phyloP scores from a whole-genome alignment of 192 early-diverging fungal genomes.

The Tieghemiomyces parasiticus region DNA sequence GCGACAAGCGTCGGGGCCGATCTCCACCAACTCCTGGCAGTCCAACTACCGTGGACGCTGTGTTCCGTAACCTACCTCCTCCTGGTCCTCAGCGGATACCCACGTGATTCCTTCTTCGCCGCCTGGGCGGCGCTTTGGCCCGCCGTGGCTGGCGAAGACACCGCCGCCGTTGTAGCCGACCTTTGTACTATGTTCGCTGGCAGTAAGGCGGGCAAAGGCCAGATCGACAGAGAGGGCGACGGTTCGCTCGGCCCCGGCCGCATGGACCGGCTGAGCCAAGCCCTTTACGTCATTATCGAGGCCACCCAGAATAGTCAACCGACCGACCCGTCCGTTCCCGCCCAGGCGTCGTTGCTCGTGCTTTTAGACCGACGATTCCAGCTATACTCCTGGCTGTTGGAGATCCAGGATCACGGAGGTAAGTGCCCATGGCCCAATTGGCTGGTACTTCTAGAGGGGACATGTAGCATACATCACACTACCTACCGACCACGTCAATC shows the following conservation, averaged over 20 bases:
- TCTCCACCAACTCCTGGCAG: neutral
- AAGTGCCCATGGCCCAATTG: too few species aligned
- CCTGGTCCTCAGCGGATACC: neutral
- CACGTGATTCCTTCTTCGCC: neutral
- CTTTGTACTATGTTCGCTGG: neutral
- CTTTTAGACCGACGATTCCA: neutral
- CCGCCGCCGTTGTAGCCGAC: neutral
- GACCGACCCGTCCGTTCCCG: neutral
- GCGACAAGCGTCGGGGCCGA: neutral
- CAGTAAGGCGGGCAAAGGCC: neutral
- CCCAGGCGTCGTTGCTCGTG: neutral
- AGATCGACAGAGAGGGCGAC: neutral
- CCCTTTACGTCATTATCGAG: neutral
- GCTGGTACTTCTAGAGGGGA: too few species aligned
- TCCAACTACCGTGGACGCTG: neutral
- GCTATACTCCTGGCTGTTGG: neutral
- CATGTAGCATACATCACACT: too few species aligned
- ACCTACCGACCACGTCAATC: too few species aligned
- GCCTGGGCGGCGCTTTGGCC: neutral
- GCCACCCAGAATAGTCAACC: neutral
- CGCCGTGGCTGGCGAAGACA: neutral
- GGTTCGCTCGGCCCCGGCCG: neutral
- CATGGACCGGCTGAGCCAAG: neutral
- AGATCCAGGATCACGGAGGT: neutral
- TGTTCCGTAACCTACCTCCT: neutral